Conservation (phyloP, 352 stramenopile species). For the Phytophthora uliginosa region DNA sequence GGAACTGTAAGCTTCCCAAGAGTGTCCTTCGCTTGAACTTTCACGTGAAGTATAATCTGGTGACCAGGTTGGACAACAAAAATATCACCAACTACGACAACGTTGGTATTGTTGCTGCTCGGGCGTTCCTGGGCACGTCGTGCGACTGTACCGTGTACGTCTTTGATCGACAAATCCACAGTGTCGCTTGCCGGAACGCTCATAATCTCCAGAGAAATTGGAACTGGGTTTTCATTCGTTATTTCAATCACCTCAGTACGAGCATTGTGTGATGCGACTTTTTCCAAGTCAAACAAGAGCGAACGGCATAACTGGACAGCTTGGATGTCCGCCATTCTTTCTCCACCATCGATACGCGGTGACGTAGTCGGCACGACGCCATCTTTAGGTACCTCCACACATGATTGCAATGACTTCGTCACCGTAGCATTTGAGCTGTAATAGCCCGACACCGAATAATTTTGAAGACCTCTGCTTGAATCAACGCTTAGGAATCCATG, state of each 20-base stretch:
- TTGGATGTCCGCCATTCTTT: constrained; percentile 11
- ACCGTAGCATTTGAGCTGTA: constrained; percentile 5
- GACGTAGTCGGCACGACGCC: constrained; percentile 15
- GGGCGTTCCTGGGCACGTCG: neutral
- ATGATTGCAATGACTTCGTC: constrained; percentile 15
- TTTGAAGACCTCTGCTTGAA: constrained; percentile 37
- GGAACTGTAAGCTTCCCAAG: constrained; percentile 42
- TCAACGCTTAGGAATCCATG: constrained; percentile 45
- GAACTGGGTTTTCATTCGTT: constrained; percentile 59
- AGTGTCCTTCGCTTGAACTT: constrained; percentile 30
- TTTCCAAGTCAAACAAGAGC: constrained; percentile 54
- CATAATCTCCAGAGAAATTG: constrained; percentile 37
- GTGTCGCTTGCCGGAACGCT: constrained; percentile 17
- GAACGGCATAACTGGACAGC: constrained; percentile 47
- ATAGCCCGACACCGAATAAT: constrained; percentile 33
- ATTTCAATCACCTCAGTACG: constrained; percentile 51
- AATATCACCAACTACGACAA: constrained; percentile 22
- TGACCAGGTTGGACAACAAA: constrained; percentile 42
- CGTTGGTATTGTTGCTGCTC: neutral
- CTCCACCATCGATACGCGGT: constrained; percentile 28
- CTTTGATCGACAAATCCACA: constrained; percentile 37
- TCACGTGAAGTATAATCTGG: constrained; percentile 38
- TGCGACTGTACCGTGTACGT: neutral
- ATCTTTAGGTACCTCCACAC: constrained; percentile 20
- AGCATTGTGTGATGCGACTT: constrained; percentile 38